Percentiles rank a stretch among this genome's conserved stretches.
Conservation (phyloP, 208 protist genomes). For the Crithidia bombi region DNA sequence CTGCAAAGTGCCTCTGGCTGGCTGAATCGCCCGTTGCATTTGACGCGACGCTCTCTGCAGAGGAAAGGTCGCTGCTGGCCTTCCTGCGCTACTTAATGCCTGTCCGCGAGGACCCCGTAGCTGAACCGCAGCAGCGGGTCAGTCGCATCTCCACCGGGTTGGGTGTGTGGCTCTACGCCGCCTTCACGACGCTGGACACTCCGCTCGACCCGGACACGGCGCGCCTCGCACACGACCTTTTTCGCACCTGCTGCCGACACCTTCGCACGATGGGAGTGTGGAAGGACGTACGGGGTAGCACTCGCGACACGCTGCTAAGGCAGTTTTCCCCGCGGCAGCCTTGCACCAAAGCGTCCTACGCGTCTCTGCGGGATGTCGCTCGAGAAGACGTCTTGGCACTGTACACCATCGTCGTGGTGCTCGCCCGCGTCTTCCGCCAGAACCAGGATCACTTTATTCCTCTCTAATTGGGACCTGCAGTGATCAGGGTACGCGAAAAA, state of each 20-base stretch:
- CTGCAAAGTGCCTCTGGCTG: too few species aligned
- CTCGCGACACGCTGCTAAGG: slow-evolving; percentile 49
- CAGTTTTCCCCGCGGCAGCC: slow-evolving; percentile 21
- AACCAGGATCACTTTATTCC: slow-evolving; percentile 84
- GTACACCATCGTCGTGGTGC: slow-evolving; percentile 70
- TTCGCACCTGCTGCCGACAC: slow-evolving; percentile 69
- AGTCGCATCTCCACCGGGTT: slow-evolving; percentile 41
- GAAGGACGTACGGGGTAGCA: slow-evolving; percentile 44
- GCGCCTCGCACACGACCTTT: slow-evolving; percentile 69
- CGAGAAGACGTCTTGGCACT: slow-evolving; percentile 70
- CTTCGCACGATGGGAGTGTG: slow-evolving; percentile 58
- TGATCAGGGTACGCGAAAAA: too few species aligned
- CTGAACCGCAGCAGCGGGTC: background rate
- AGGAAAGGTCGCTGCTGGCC: slow-evolving; percentile 25
- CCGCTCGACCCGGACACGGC: slow-evolving; percentile 85
- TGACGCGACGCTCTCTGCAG: background rate
- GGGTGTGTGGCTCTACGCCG: slow-evolving; percentile 72
- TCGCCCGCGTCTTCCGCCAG: slow-evolving; percentile 80
- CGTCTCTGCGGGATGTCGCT: slow-evolving; percentile 46
- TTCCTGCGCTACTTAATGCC: slow-evolving; percentile 66
- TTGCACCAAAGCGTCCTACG: slow-evolving; percentile 32
- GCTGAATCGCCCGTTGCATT: background rate
- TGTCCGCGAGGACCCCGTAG: background rate
- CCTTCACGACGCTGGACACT: slow-evolving; percentile 63
- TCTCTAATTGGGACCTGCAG: too few species aligned